Evolutionary conservation across 2,329 filamentous ascomycete genomes (phyloP).

Genomic region (Ilyonectria destructans): DNA sequence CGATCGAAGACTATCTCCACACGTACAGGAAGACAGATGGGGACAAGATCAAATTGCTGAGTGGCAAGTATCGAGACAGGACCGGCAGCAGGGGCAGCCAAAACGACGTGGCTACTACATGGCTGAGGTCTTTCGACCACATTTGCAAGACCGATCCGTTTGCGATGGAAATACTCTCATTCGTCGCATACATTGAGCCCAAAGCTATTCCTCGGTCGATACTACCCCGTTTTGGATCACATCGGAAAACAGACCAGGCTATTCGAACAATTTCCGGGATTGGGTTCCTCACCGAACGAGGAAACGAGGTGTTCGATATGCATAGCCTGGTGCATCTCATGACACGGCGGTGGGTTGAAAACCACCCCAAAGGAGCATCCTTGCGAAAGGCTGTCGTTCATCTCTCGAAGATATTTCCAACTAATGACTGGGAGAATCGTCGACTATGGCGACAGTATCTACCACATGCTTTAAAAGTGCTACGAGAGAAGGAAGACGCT

Average conservation of each 20-base stretch:
- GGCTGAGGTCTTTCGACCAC: conserved; percentile 60
- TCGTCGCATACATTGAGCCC: conserved; percentile 59
- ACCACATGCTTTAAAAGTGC: conserved; percentile 12
- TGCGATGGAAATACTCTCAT: conserved; percentile 57
- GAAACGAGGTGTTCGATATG: conserved; percentile 53
- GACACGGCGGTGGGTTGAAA: conserved; percentile 46
- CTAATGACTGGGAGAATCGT: not conserved
- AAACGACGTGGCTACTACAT: conserved; percentile 57
- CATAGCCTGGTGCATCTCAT: conserved; percentile 57
- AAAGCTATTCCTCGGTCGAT: conserved; percentile 58
- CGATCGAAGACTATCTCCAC: conserved; percentile 53
- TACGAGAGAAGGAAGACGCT: not conserved
- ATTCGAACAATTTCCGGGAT: conserved; percentile 49
- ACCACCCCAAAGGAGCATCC: not conserved
- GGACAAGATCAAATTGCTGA: conserved; percentile 37
- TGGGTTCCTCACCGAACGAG: conserved; percentile 32
- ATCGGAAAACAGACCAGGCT: conserved; percentile 47
- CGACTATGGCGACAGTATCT: conserved; percentile 8
- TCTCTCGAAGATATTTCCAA: conserved; percentile 9
- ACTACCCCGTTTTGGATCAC: conserved; percentile 38
- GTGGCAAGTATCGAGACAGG: conserved; percentile 53
- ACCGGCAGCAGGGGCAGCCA: conserved; percentile 50
- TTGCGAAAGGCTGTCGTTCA: not conserved
- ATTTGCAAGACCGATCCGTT: conserved; percentile 48
- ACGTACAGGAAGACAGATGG: conserved; percentile 53